These are phyloP conservation scores for Chlamydomonas sp. DNA, from an alignment of 139 green algal genomes.

Conservation along the genomic window DNA sequence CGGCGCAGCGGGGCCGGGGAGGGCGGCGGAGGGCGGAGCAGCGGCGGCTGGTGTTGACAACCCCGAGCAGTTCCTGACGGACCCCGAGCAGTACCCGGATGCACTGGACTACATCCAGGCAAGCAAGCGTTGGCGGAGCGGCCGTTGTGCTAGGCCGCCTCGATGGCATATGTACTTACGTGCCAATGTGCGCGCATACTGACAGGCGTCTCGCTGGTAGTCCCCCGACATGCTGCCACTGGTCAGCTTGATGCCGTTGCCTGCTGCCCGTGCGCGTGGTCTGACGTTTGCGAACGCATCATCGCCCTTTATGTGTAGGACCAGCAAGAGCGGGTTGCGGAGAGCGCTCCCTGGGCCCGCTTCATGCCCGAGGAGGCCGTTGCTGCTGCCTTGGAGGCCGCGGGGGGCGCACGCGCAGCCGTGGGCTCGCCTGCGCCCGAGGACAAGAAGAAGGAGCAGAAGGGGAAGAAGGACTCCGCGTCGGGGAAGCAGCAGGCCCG, in stretches of 20 bases:
- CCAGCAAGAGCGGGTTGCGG: slow-evolving; percentile 16
- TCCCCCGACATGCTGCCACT: too few relatives aligned
- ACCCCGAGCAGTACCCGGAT: slow-evolving; percentile 1
- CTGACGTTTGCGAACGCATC: not conserved
- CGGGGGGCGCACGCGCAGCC: too few relatives aligned
- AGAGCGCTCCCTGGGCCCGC: not conserved
- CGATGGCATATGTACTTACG: not conserved
- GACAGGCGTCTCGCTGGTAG: too few relatives aligned
- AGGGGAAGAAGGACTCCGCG: not conserved
- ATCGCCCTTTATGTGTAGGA: not conserved
- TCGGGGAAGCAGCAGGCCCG: not conserved
- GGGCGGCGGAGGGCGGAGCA: not conserved
- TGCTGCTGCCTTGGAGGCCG: too few relatives aligned
- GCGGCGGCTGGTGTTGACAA: slow-evolving; percentile 5
- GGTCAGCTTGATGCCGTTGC: too few relatives aligned
- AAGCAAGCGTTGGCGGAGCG: too few relatives aligned
- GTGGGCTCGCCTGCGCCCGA: not conserved
- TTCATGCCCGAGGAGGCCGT: not conserved
- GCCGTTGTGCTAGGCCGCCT: too few relatives aligned
- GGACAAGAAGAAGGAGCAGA: not conserved
- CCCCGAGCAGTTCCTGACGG: slow-evolving; percentile 12
- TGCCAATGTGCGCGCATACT: not conserved
- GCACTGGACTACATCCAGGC: slow-evolving; percentile 37
- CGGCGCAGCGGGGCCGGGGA: not conserved
- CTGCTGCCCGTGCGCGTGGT: too few relatives aligned